Evolutionary conservation across 129 eudicot species (phyloP), one percentile per base, ranked within the genome.

Genomic region (Silybum marianum): DNA sequence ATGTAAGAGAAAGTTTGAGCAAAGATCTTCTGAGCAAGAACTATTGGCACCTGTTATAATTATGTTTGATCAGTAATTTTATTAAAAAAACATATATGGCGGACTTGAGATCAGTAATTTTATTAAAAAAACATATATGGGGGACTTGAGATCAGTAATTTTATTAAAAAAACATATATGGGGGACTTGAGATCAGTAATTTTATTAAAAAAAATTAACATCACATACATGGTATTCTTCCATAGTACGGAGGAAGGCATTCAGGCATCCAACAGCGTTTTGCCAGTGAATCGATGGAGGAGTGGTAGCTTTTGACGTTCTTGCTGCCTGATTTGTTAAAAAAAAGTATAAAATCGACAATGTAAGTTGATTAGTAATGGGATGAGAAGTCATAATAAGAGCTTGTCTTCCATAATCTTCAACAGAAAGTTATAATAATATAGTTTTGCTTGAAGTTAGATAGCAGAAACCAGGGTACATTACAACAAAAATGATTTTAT

Each of bases 21-120:
- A 69, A 87, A 91, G 71, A 91, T 88, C 71, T 85, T 93, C 75
- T 91, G 95, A 79, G 84, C 91, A 86, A 93, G 91, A 84, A 89
- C 71, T n/a, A 84, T 79, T 68, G 95, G 97, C 74, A 95, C 98
- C 99, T 95, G 90, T 85, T 38, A 85, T 44, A 82, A 51, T 19
- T 72, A 72, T 65, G 83, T 71, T 79, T 73, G 44, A n/a, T n/a
- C n/a, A n/a, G n/a, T n/a, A n/a, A n/a, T n/a, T n/a, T n/a, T n/a
- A n/a, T n/a, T n/a, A n/a, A n/a, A n/a, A n/a, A n/a, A n/a, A n/a
- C n/a, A n/a, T n/a, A n/a, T n/a, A n/a, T n/a, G n/a, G n/a, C n/a
- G n/a, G n/a, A n/a, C n/a, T n/a, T n/a, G n/a, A n/a, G n/a, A n/a
- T n/a, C n/a, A n/a, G n/a, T n/a, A n/a, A n/a, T n/a, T n/a, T n/a